Conservation (phyloP, 1,284 basidiomycete species). For the Erythrobasidium hasegawianum region DNA sequence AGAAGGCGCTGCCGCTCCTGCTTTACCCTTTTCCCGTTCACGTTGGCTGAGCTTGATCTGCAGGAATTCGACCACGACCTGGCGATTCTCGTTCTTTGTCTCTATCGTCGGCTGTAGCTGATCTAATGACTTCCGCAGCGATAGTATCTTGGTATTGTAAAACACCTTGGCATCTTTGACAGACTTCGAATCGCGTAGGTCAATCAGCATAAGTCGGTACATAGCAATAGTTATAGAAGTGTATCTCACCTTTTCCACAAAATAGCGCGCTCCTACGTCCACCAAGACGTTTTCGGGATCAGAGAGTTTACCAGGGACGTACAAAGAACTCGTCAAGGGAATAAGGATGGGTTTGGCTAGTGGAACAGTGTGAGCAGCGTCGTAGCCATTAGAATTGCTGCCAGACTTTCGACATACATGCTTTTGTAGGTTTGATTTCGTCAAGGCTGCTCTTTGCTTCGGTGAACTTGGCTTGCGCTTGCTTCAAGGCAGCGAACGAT, state of each 20-base stretch:
- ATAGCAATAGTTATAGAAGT: no score
- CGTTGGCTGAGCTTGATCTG: slow-evolving; percentile 27
- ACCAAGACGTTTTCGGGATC: slow-evolving; percentile 85
- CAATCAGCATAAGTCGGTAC: no score
- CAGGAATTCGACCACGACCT: slow-evolving; percentile 34
- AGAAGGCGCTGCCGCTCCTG: no score
- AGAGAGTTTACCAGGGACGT: slow-evolving; percentile 83
- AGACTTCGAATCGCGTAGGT: slow-evolving; percentile 36
- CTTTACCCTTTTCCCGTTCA: slow-evolving; percentile 14
- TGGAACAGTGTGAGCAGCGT: not conserved
- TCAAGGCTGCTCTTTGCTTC: slow-evolving; percentile 76
- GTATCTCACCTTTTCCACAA: slow-evolving; percentile 94
- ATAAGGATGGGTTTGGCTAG: slow-evolving; percentile 82
- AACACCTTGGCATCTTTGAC: slow-evolving; percentile 43
- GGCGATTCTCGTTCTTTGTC: slow-evolving; percentile 68
- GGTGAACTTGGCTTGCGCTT: slow-evolving; percentile 88
- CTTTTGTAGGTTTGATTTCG: slow-evolving; percentile 70
- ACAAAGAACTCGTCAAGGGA: slow-evolving; percentile 88
- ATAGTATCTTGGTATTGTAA: slow-evolving; percentile 42
- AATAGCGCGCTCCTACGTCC: slow-evolving; percentile 95
- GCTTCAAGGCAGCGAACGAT: slow-evolving; percentile 87
- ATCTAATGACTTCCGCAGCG: slow-evolving; percentile 62
- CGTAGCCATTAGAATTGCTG: no score
- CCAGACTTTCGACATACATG: slow-evolving; percentile 64
- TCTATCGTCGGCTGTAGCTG: slow-evolving; percentile 76